Percentiles rank a stretch among this genome's conserved stretches.
These are phyloP conservation scores for Hypoxylon sp. DNA, from an alignment of 2,329 filamentous ascomycete species.

Conservation along the genomic window DNA sequence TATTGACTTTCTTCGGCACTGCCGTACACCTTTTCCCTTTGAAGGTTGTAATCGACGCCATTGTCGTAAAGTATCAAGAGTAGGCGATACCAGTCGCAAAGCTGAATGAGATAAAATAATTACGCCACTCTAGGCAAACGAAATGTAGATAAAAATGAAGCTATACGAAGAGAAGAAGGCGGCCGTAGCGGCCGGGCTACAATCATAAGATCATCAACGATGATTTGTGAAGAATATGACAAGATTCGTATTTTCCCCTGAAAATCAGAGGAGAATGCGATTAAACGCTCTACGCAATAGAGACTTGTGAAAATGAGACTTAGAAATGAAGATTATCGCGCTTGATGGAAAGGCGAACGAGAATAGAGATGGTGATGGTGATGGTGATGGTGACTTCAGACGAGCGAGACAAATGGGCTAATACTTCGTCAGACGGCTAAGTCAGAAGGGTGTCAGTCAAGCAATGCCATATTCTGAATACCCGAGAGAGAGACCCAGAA, in stretches of 20 bases:
- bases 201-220: conserved; percentile 60
- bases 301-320: conserved; percentile 23
- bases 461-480: conserved; percentile 8
- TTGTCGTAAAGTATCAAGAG: conserved; percentile 52
- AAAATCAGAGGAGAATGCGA: conserved; percentile 38
- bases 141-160: conserved; percentile 51
- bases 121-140: conserved; percentile 48
- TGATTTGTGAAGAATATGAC: conserved; percentile 45
- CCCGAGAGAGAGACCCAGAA: conserved; percentile 32
- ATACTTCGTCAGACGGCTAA: conserved; percentile 12
- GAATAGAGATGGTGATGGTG: conserved; percentile 28
- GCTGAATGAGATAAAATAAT: conserved; percentile 37
- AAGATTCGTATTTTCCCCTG: conserved; percentile 41
- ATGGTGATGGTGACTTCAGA: conserved; percentile 17
- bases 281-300: conserved; percentile 42
- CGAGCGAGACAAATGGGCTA: conserved; percentile 19
- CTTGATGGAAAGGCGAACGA: conserved; percentile 32
- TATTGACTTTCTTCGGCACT: conserved; percentile 58
- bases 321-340: conserved; percentile 35
- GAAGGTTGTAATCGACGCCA: conserved; percentile 65
- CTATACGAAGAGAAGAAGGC: conserved; percentile 53
- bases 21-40: conserved; percentile 69
- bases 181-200: conserved; percentile 60
- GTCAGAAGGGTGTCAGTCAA: conserved; percentile 14
- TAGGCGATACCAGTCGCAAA: conserved; percentile 64